A percentile compares a stretch with the other conserved stretches of the same genome.
These are phyloP conservation scores for Polygonum maritimum DNA, from an alignment of 148 eudicot species.

Conservation along the genomic window DNA sequence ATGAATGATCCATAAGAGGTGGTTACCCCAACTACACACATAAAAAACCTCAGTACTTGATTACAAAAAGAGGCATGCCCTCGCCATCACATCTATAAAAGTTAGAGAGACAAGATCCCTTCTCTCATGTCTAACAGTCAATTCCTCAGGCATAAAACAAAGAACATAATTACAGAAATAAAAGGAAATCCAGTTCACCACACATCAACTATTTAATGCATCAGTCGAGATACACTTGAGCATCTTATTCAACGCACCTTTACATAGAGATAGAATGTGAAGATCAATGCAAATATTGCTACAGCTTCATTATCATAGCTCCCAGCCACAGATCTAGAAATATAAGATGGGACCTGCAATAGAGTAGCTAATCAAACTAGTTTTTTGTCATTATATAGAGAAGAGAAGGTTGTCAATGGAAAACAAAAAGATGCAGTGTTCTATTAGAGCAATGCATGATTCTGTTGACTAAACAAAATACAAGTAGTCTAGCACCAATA, in stretches of 20 bases:
- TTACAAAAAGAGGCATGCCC: not conserved
- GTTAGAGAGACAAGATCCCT: not conserved
- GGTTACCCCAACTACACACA: not conserved
- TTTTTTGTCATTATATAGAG: not conserved
- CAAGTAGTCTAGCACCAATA: not conserved
- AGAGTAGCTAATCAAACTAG: not conserved
- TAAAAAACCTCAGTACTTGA: not conserved
- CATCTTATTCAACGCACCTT: constrained; percentile 34
- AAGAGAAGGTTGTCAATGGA: not conserved
- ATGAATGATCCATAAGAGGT: not conserved
- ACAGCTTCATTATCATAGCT: constrained; percentile 99
- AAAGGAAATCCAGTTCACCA: not conserved
- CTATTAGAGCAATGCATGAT: not conserved
- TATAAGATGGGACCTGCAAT: constrained; percentile 93
- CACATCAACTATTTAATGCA: not conserved
- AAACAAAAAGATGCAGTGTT: constrained; percentile 1
- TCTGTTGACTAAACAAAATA: not conserved
- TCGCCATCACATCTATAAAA: not conserved
- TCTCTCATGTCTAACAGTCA: not conserved
- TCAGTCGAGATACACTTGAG: not conserved
- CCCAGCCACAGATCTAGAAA: constrained; percentile 98
- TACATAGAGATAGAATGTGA: constrained; percentile 89
- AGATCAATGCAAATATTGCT: constrained; percentile 91
- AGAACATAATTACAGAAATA: not conserved
- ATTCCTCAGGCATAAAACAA: not conserved